phyloP scores from a whole-genome alignment of 352 stramenopile genomes.

The Phytopythium delawarense region DNA sequence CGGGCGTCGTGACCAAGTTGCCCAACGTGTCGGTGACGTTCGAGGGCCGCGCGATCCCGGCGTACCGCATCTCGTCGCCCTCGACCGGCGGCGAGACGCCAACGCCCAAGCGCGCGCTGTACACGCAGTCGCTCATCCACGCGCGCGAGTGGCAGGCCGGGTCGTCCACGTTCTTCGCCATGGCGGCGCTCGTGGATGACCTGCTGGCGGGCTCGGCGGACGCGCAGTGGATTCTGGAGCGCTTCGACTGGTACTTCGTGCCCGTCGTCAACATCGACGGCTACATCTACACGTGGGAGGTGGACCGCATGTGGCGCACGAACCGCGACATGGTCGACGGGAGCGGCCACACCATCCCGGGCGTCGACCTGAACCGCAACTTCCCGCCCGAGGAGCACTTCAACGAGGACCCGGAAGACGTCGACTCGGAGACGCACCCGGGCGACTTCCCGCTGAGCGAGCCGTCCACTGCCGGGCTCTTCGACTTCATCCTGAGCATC shows the following conservation, averaged over 20 bases:
- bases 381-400: slow-evolving; percentile 60
- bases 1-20: slow-evolving; percentile 46
- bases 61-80: slow-evolving; percentile 55
- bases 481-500: slow-evolving; percentile 50
- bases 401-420: slow-evolving; percentile 32
- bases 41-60: slow-evolving; percentile 47
- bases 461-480: slow-evolving; percentile 36
- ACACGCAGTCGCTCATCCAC: slow-evolving; percentile 65
- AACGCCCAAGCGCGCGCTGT: slow-evolving; percentile 34
- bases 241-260: slow-evolving; percentile 76
- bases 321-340: slow-evolving; percentile 36
- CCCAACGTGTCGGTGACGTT: slow-evolving; percentile 47
- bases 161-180: slow-evolving; percentile 39
- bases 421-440: slow-evolving; percentile 52
- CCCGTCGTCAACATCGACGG: slow-evolving; percentile 78
- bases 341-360: slow-evolving; percentile 28
- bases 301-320: slow-evolving; percentile 60
- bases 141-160: slow-evolving; percentile 51
- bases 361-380: slow-evolving; percentile 77
- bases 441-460: slow-evolving; percentile 57
- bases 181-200: slow-evolving; percentile 37
- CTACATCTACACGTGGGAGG: slow-evolving; percentile 68
- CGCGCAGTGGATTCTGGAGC: slow-evolving; percentile 23
- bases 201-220: slow-evolving; percentile 21
- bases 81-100: neutral